A percentile compares a stretch with the other conserved stretches of the same genome.
Conservation (phyloP, 495 filamentous ascomycete species). For the Talaromyces adpressus region DNA sequence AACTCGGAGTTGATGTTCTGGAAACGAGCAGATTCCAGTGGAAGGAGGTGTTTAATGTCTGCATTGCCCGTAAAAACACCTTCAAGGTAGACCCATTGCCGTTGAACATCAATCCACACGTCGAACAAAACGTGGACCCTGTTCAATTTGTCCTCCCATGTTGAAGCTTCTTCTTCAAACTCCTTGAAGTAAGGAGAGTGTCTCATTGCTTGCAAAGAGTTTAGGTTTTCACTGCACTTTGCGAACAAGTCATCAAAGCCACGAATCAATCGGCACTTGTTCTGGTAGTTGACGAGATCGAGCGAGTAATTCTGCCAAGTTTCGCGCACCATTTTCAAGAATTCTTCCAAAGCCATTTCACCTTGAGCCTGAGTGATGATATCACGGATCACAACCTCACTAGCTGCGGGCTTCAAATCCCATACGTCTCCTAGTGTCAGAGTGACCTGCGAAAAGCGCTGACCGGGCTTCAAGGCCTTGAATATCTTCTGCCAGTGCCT, state of each 20-base stretch:
- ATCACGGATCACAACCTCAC: conserved; percentile 78
- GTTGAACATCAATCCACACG: conserved; percentile 98
- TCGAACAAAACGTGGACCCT: conserved; percentile 96
- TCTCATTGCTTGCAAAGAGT: conserved; percentile 96
- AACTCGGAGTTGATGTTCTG: conserved; percentile 99
- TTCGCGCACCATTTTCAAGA: conserved; percentile 92
- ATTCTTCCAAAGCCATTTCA: conserved; percentile 98
- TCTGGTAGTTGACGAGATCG: conserved; percentile 94
- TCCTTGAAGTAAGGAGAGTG: conserved; percentile 99
- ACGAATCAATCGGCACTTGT: conserved; percentile 92
- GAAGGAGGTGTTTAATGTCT: conserved; percentile 96
- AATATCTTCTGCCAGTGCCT: conserved; percentile 97
- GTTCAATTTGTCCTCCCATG: conserved; percentile 98
- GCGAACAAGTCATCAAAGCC: conserved; percentile 98
- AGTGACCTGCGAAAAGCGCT: conserved; percentile 84
- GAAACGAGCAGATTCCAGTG: conserved; percentile 91
- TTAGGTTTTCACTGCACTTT: conserved; percentile 96
- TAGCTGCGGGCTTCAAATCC: conserved; percentile 85
- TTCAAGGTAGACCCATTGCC: conserved; percentile 98
- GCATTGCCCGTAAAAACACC: conserved; percentile 98
- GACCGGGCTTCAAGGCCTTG: conserved; percentile 83
- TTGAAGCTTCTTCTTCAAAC: conserved; percentile 92
- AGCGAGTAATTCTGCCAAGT: conserved; percentile 93
- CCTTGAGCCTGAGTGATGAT: conserved; percentile 95
- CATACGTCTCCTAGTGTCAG: conserved; percentile 96